Conservation (phyloP, 768 basidiomycete species). For the Mycena maculata region DNA sequence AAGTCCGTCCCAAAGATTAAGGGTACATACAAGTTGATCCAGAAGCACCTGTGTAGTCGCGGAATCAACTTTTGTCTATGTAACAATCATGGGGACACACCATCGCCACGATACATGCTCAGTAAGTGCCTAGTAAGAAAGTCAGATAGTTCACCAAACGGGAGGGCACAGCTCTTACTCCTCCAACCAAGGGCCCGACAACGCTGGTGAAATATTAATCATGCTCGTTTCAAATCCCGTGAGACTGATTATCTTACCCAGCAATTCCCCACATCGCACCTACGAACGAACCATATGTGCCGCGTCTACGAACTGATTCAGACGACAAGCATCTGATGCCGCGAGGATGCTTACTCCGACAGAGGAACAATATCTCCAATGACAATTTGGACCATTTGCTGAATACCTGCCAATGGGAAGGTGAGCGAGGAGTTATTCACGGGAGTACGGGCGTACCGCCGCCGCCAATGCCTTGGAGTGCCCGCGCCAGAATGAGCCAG, state of each 20-base stretch:
- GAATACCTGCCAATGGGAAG: slow-evolving; percentile 14
- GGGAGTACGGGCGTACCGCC: slow-evolving; percentile 65
- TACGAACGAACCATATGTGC: slow-evolving; percentile 78
- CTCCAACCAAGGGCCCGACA: slow-evolving; percentile 85
- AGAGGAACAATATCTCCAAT: slow-evolving; percentile 87
- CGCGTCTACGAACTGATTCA: slow-evolving; percentile 60
- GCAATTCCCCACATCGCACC: slow-evolving; percentile 84
- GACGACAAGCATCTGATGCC: background rate
- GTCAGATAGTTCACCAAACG: background rate
- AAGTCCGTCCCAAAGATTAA: background rate
- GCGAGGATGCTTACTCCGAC: slow-evolving; percentile 64
- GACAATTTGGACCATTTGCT: slow-evolving; percentile 67
- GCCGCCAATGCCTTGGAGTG: slow-evolving; percentile 69
- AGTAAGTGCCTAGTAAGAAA: slow-evolving; percentile 63
- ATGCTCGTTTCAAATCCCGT: background rate
- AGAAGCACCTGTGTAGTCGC: slow-evolving; percentile 68
- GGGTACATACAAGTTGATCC: slow-evolving; percentile 71
- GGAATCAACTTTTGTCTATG: background rate
- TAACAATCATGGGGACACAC: slow-evolving; percentile 23
- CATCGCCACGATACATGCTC: slow-evolving; percentile 87
- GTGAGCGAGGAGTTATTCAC: background rate
- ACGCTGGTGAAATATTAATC: slow-evolving; percentile 55
- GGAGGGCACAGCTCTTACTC: slow-evolving; percentile 52
- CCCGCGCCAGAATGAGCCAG: slow-evolving; percentile 82
- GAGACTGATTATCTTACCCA: slow-evolving; percentile 43